Percentiles rank a stretch among this genome's conserved stretches.
Conservation (phyloP, 495 filamentous ascomycete species). For the Trichoderma gamsii region DNA sequence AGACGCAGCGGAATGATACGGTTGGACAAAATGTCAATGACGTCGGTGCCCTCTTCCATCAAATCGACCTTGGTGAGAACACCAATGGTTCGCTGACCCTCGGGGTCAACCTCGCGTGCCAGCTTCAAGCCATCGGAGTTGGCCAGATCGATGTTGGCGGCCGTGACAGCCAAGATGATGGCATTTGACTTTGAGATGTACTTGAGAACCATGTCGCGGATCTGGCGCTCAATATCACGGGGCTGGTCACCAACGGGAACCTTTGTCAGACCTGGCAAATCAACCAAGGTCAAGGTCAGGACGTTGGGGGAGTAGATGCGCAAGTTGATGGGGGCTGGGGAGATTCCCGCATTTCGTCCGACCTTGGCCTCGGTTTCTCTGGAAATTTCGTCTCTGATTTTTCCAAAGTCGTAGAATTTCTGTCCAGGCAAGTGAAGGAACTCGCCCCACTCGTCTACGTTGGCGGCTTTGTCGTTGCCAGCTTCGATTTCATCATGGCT, state of each 20-base stretch:
- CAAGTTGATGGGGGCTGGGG: slow-evolving; percentile 91
- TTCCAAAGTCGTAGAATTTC: slow-evolving; percentile 98
- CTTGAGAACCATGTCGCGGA: slow-evolving; percentile 97
- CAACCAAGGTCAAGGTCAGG: slow-evolving; percentile 92
- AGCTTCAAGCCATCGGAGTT: slow-evolving; percentile 98
- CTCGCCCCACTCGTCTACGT: slow-evolving; percentile 96
- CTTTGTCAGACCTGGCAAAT: slow-evolving; percentile 95
- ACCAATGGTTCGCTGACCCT: slow-evolving; percentile 97
- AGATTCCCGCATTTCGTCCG: slow-evolving; percentile 93
- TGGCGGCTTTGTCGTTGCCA: slow-evolving; percentile 69
- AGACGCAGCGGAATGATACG: slow-evolving; percentile 93
- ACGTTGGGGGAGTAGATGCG: slow-evolving; percentile 98
- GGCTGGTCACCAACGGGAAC: slow-evolving; percentile 98
- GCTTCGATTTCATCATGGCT: slow-evolving; percentile 57
- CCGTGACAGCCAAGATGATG: slow-evolving; percentile 93
- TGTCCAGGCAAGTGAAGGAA: slow-evolving; percentile 97
- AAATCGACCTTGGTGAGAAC: slow-evolving; percentile 98
- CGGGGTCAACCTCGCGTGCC: slow-evolving; percentile 93
- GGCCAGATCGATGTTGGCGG: slow-evolving; percentile 94
- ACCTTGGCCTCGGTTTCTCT: slow-evolving; percentile 96
- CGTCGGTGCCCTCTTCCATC: slow-evolving; percentile 99
- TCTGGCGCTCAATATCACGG: slow-evolving; percentile 95
- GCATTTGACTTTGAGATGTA: slow-evolving; percentile 97
- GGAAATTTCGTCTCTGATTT: slow-evolving; percentile 97
- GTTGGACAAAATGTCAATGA: slow-evolving; percentile 97